phyloP scores from a whole-genome alignment of 352 stramenopile genomes.

The Globisporangium ultimum region DNA sequence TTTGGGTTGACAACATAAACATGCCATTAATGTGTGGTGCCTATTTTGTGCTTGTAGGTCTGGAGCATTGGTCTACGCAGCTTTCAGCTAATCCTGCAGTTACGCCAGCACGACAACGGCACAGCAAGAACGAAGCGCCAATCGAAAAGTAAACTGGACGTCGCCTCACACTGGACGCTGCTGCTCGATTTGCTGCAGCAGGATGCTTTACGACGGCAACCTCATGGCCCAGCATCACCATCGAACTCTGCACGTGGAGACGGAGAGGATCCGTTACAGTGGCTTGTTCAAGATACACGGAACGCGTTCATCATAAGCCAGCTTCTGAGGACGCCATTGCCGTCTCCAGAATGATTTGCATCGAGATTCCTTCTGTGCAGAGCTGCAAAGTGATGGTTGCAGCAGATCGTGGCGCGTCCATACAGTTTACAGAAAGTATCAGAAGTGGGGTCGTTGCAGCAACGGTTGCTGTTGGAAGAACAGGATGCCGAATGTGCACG shows the following conservation, averaged over 20 bases:
- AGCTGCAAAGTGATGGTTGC: background rate
- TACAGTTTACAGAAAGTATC: too few relatives aligned
- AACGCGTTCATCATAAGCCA: conserved; percentile 27
- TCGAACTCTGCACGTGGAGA: conserved; percentile 2
- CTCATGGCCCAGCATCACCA: conserved; percentile 8
- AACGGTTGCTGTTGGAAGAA: too few relatives aligned
- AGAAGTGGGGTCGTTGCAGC: too few relatives aligned
- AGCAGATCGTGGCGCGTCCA: background rate
- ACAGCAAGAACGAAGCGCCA: background rate
- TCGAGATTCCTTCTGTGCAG: background rate
- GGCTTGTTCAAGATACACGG: conserved; percentile 26
- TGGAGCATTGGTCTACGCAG: conserved; percentile 37
- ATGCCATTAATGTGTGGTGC: background rate
- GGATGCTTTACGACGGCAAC: conserved; percentile 18
- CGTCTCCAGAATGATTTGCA: background rate
- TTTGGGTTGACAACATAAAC: background rate
- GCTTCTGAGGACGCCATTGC: conserved; percentile 12
- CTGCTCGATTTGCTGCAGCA: conserved; percentile 3
- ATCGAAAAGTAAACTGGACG: background rate
- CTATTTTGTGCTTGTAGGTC: conserved; percentile 22
- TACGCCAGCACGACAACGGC: background rate
- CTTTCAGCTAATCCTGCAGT: conserved; percentile 31
- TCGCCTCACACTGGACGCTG: background rate
- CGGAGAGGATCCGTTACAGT: conserved; percentile 17
- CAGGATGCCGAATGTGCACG: too few relatives aligned